Percentiles rank a stretch among this genome's conserved stretches.
phyloP scores from a whole-genome alignment of 305 asterid species.

The Fraxinus platypoda region DNA sequence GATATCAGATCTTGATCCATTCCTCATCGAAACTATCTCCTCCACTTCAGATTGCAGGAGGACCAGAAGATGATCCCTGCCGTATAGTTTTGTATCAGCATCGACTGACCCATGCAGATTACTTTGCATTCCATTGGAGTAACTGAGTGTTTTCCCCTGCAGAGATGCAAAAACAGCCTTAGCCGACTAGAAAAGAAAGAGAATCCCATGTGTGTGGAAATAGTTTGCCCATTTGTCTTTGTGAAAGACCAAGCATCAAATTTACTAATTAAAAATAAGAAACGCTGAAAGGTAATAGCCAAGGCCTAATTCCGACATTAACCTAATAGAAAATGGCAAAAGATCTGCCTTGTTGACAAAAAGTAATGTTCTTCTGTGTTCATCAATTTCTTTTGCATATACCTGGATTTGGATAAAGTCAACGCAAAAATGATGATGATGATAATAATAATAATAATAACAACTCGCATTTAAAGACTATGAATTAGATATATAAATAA shows the following conservation, averaged over 20 bases:
- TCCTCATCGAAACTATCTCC: constrained; percentile 62
- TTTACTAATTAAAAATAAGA: background rate
- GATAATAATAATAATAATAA: no score
- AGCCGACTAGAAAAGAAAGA: constrained; percentile 94
- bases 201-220: constrained; percentile 68
- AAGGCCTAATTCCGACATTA: constrained; percentile 21
- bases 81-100: constrained; percentile 58
- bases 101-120: constrained; percentile 39
- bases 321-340: constrained; percentile 79
- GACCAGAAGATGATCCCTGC: constrained; percentile 72
- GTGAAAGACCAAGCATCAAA: constrained; percentile 22
- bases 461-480: no score
- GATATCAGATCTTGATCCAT: constrained; percentile 26
- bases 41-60: constrained; percentile 87
- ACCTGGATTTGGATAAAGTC: no score
- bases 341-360: constrained; percentile 97
- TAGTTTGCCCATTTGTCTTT: constrained; percentile 85
- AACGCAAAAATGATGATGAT: no score
- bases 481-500: no score
- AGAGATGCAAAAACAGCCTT: constrained; percentile 81
- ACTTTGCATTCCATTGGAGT: constrained; percentile 27
- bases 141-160: constrained; percentile 53
- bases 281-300: constrained; percentile 11
- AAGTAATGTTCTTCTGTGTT: constrained; percentile 85
- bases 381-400: constrained; percentile 82